Base-by-base conservation (phyloP, 1,139 yeast species). In the Protomyces arabidopsidicola region DNA sequence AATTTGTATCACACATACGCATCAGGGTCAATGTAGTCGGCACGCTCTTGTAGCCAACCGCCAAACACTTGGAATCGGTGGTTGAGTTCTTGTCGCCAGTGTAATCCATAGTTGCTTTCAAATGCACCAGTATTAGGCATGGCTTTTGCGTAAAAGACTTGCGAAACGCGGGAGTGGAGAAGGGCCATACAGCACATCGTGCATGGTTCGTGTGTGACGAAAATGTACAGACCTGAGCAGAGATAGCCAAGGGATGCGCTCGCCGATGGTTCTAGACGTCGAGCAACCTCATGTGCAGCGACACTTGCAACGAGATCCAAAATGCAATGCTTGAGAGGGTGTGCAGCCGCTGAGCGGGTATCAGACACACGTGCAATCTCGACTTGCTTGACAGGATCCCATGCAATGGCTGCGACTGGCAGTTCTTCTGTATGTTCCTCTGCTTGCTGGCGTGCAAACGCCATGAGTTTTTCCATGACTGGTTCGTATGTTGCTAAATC, bases 151-250 rank as follows among this genome's bases (percentile, higher is more conserved):
- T 86, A 93, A 0, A 88, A 78, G 48, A 93, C 76, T 64, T 90
- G 78, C 14, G 84, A 81, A 1, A 95, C 81, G 56, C 99, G 79
- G 0, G 98, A 91, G 73, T 95, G 98, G 10, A 91, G 86, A 45
- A 95, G 78, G 0, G 98, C 98, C 99, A 95, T 95, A 8, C 88
- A 77, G 72, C 99, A 95, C 98, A 93, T 95, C 0, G 89, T 82
- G 72, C 98, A 95, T 0, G 98, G 99, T 73, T 95, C 98, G 72
- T 90, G 96, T 0, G 96, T 87, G 1, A 95, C 87, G 71, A 88
- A 90, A 0, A 93, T 90, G 67, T 88, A 85, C 68, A 85, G 81
- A 65, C 84, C 82, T 55, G 86, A 82, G 71, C 98, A 91, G 9
- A 95, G 79, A 72, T 95, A 95, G 51, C 74, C 55, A 16, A 52